These are phyloP conservation scores for Gossypium anomalum DNA, from an alignment of 345 rosid species.

Conservation along the genomic window DNA sequence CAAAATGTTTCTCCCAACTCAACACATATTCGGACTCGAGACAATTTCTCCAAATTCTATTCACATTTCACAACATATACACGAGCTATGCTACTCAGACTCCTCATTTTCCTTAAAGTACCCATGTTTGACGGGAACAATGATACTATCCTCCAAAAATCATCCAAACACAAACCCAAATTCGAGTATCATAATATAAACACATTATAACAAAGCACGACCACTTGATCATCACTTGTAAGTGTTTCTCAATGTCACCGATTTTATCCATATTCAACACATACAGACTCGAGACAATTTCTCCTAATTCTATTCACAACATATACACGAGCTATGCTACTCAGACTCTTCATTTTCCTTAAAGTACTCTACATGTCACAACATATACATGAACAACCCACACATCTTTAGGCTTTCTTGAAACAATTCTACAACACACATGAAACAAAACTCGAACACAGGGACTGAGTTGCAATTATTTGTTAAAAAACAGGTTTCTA, in stretches of 20 bases:
- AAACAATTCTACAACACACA: constrained; percentile 60
- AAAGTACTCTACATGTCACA: neutral
- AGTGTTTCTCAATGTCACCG: no score
- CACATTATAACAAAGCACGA: neutral
- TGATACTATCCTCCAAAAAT: neutral
- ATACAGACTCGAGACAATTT: no score
- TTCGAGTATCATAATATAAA: neutral
- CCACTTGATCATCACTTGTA: no score
- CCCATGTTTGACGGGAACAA: neutral
- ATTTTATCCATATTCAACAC: no score
- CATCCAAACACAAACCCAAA: neutral
- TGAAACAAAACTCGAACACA: neutral
- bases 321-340: neutral
- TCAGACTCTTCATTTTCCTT: neutral
- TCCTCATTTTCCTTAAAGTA: neutral
- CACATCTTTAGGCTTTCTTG: constrained; percentile 81
- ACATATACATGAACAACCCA: constrained; percentile 62
- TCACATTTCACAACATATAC: neutral
- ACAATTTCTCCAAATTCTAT: neutral
- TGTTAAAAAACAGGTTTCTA: neutral
- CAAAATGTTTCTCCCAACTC: no score
- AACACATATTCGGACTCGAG: no score
- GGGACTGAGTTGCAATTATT: neutral
- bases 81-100: neutral
- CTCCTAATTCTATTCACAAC: neutral